A percentile compares a stretch with the other conserved stretches of the same genome.
Evolutionary conservation across 2,329 filamentous ascomycete species (phyloP).

Genomic region (Xylariomycetidae sp.): DNA sequence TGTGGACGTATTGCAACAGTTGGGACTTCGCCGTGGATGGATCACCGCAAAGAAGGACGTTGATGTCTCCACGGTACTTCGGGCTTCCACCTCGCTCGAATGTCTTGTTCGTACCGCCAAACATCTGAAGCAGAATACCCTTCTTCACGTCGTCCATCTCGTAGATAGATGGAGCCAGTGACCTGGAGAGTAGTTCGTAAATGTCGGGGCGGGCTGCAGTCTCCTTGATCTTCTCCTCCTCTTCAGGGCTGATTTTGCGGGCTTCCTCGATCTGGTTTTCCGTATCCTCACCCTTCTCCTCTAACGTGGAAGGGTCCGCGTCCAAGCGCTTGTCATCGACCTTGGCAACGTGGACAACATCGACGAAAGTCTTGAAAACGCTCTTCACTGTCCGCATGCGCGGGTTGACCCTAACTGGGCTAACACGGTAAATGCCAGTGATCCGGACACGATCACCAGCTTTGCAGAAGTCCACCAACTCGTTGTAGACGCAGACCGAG

Average conservation of each 20-base stretch:
- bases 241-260: slow-evolving; percentile 76
- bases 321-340: slow-evolving; percentile 93
- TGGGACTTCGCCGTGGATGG: slow-evolving; percentile 97
- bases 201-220: slow-evolving; percentile 78
- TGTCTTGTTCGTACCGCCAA: slow-evolving; percentile 95
- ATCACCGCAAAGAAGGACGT: slow-evolving; percentile 92
- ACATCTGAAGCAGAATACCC: slow-evolving; percentile 91
- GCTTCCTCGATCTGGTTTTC: slow-evolving; percentile 77
- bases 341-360: slow-evolving; percentile 93
- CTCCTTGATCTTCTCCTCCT: slow-evolving; percentile 80
- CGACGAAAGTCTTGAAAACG: slow-evolving; percentile 96
- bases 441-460: slow-evolving; percentile 94
- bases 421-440: slow-evolving; percentile 94
- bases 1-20: slow-evolving; percentile 88
- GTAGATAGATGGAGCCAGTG: slow-evolving; percentile 89
- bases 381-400: slow-evolving; percentile 88
- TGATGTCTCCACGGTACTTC: slow-evolving; percentile 95
- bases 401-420: slow-evolving; percentile 88
- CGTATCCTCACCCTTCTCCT: slow-evolving; percentile 65
- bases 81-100: slow-evolving; percentile 96
- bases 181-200: slow-evolving; percentile 86
- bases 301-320: slow-evolving; percentile 81
- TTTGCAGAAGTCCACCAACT: slow-evolving; percentile 95
- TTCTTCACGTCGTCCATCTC: slow-evolving; percentile 99
- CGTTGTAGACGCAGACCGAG: slow-evolving; percentile 92